phyloP scores from a whole-genome alignment of 352 stramenopile genomes.

The Phytophthora macrochlamydospora region DNA sequence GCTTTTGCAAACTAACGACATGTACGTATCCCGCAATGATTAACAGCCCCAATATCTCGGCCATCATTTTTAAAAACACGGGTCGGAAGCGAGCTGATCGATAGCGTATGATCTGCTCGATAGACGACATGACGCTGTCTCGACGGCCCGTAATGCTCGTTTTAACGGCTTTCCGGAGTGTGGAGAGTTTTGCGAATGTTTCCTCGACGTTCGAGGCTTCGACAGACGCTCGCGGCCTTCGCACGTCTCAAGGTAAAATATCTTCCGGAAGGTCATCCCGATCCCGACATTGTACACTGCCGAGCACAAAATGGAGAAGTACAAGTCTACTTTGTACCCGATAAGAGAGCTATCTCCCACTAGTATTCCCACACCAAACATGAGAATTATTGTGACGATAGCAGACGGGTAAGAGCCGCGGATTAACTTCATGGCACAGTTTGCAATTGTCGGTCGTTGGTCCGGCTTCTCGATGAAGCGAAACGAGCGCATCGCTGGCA shows the following conservation, averaged over 20 bases:
- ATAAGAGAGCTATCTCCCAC: neutral
- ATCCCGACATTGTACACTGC: neutral
- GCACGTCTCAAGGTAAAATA: neutral
- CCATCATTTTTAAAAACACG: neutral
- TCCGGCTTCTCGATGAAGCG: conserved; percentile 9
- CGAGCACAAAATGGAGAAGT: neutral
- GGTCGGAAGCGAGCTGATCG: neutral
- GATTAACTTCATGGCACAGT: conserved; percentile 15
- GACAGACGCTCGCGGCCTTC: neutral
- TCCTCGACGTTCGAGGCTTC: neutral
- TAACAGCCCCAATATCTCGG: neutral
- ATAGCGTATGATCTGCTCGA: no score
- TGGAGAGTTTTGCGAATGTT: neutral
- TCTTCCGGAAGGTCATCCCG: neutral
- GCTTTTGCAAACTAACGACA: conserved; percentile 14
- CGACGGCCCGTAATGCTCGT: neutral
- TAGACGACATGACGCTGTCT: no score
- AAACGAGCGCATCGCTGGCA: conserved; percentile 16
- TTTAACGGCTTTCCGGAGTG: neutral
- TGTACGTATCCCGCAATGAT: conserved; percentile 1
- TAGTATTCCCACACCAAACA: conserved; percentile 8
- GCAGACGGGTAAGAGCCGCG: neutral
- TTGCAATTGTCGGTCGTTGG: conserved; percentile 5
- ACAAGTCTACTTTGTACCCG: neutral
- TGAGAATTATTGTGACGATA: conserved; percentile 3